Conservation (phyloP, 371 early-diverging fungal genomes). For the Mucor sp. region DNA sequence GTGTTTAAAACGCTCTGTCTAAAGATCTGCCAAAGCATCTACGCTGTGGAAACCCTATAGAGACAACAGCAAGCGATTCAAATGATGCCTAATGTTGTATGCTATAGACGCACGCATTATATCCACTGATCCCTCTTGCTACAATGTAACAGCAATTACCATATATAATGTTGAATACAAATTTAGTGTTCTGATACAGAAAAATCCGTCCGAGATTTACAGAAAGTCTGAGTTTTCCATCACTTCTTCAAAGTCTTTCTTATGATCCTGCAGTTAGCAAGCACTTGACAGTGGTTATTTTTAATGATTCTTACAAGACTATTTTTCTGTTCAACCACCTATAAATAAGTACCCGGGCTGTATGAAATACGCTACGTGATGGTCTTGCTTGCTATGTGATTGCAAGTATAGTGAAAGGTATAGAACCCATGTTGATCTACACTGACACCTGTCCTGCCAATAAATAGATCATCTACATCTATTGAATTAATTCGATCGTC, state of each 20-base stretch:
- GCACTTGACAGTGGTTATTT: too few relatives aligned
- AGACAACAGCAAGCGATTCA: too few relatives aligned
- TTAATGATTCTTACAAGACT: too few relatives aligned
- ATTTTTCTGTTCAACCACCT: too few relatives aligned
- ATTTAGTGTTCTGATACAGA: not conserved
- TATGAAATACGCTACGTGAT: too few relatives aligned
- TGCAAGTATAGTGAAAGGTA: too few relatives aligned
- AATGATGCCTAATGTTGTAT: too few relatives aligned
- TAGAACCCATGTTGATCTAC: too few relatives aligned
- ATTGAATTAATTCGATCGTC: not conserved
- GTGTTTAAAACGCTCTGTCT: not conserved
- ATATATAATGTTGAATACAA: not conserved
- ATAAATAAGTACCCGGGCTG: too few relatives aligned
- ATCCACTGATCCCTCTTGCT: not conserved
- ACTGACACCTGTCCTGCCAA: too few relatives aligned
- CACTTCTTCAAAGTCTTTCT: constrained; percentile 12
- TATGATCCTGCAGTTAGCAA: not conserved
- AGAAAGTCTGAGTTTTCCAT: constrained; percentile 16
- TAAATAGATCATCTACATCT: not conserved
- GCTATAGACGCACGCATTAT: not conserved
- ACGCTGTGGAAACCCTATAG: not conserved
- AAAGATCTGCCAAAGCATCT: not conserved
- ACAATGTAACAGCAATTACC: not conserved
- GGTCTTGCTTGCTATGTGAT: too few relatives aligned
- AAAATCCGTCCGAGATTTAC: constrained; percentile 10